phyloP scores from a whole-genome alignment of 2,329 filamentous ascomycete genomes.

The Calonectria fujianensis region DNA sequence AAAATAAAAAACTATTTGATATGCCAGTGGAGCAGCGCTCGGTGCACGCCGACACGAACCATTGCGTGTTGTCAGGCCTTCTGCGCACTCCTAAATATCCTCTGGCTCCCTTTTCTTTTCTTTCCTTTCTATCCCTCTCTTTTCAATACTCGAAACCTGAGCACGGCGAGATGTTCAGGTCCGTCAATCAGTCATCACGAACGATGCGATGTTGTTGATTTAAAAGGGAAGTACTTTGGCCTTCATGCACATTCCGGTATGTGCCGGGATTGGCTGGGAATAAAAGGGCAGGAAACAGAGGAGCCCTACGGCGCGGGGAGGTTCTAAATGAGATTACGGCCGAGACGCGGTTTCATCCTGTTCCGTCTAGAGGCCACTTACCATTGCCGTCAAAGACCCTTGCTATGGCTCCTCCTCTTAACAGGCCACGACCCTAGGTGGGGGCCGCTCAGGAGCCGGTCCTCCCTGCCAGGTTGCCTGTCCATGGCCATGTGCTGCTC shows the following conservation, averaged over 20 bases:
- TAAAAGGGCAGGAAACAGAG: neutral
- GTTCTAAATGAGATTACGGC: conserved; percentile 20
- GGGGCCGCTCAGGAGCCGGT: neutral
- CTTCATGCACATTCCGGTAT: neutral
- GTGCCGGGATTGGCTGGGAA: neutral
- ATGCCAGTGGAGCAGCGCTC: neutral
- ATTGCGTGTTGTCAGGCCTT: neutral
- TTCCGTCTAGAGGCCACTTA: conserved; percentile 12
- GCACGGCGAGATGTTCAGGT: neutral
- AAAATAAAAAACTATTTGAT: conserved; percentile 12
- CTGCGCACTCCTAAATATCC: no score
- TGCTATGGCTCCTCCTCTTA: neutral
- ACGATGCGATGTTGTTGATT: neutral
- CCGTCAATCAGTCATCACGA: neutral
- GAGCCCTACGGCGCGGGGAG: neutral
- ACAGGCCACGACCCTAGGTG: neutral
- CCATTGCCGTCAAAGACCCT: neutral
- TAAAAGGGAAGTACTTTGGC: neutral
- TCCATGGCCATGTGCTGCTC: conserved; percentile 11
- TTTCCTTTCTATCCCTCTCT: neutral
- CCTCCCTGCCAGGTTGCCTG: conserved; percentile 20
- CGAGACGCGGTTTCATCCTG: conserved; percentile 19
- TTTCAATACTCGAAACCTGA: neutral
- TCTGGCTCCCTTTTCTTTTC: no score
- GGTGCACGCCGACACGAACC: neutral